Evolutionary conservation across 208 protist species (phyloP).

Genomic region (Leishmania lainsoni): DNA sequence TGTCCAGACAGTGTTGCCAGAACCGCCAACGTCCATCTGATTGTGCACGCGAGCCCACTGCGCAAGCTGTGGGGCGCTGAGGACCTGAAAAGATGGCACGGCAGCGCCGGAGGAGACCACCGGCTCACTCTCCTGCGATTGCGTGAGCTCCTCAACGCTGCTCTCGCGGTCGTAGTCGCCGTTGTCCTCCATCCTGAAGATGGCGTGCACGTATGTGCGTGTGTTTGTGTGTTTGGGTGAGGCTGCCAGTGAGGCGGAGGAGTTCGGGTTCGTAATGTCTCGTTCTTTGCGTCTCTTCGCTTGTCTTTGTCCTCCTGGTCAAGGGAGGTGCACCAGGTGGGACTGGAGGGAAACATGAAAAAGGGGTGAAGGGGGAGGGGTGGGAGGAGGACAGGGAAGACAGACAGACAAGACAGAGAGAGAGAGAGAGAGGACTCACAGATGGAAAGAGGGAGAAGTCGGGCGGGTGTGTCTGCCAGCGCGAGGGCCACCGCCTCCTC

Average conservation of each 20-base stretch:
- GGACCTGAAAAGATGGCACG: slow-evolving; percentile 10
- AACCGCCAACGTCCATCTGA: slow-evolving; percentile 37
- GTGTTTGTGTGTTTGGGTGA: no score
- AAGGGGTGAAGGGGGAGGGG: neutral
- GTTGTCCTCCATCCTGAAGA: neutral
- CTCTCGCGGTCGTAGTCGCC: neutral
- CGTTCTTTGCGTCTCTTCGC: no score
- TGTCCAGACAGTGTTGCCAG: slow-evolving; percentile 64
- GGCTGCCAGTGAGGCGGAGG: no score
- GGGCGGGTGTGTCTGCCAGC: neutral
- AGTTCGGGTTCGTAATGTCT: no score
- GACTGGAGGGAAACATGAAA: no score
- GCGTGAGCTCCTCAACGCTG: neutral
- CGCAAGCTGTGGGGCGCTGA: slow-evolving; percentile 28
- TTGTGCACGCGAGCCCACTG: slow-evolving; percentile 18
- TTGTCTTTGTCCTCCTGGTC: no score
- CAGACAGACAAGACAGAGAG: no score
- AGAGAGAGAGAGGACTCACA: neutral
- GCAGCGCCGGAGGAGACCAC: slow-evolving; percentile 1
- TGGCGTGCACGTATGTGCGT: neutral
- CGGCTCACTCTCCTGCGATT: neutral
- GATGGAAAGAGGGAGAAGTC: neutral
- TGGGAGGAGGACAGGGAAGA: neutral
- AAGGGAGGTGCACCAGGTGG: no score
- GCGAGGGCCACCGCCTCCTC: neutral